Evolutionary conservation across 1,284 basidiomycete species (phyloP), one percentile per base, ranked within the genome.

Genomic region (Marasmius oreades): DNA sequence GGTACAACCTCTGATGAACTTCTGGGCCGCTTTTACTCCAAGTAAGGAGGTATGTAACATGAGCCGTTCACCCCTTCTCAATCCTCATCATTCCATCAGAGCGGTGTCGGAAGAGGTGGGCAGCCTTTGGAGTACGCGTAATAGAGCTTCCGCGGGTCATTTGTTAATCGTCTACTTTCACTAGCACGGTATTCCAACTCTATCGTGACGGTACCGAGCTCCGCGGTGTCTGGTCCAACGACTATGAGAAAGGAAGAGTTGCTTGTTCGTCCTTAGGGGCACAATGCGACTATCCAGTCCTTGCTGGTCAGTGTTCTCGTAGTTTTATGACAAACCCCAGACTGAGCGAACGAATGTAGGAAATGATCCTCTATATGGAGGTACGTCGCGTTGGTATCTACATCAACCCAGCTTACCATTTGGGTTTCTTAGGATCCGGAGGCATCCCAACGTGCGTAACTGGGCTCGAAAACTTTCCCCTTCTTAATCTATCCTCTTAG

Each of bases 311-410:
- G 75, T 64, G n/a, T 51, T 43, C 42, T 42, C 26, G 44, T 52
- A 48, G 51, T 47, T 33, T 44, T 16, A n/a, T 33, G 5, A 4
- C 3, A 3, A 3, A 16, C 14, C 12, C n/a, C n/a, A n/a, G 23
- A 22, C 45, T 24, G 28, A 26, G n/a, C 42, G 39, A n/a, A 20
- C n/a, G 57, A 59, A 44, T 53, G n/a, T 44, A 90, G 88, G 86
- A 11, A 93, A 93, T 63, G 90, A 92, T 67, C 86, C 86, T 8
- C 70, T 89, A 3, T 93, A 93, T 62, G 92, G 92, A 59, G 92
- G 91, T 85, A 66, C 56, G 78, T 57, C 14, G 22, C 58, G 14
- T 50, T 45, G 4, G 18, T 43, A 10, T 28, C 43, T 18, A 28
- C 26, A 5, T 52, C 10, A 24, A 26, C 43, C 28, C 39, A 36